These are phyloP conservation scores for Galerina marginata DNA, from an alignment of 768 basidiomycete species.

Conservation along the genomic window DNA sequence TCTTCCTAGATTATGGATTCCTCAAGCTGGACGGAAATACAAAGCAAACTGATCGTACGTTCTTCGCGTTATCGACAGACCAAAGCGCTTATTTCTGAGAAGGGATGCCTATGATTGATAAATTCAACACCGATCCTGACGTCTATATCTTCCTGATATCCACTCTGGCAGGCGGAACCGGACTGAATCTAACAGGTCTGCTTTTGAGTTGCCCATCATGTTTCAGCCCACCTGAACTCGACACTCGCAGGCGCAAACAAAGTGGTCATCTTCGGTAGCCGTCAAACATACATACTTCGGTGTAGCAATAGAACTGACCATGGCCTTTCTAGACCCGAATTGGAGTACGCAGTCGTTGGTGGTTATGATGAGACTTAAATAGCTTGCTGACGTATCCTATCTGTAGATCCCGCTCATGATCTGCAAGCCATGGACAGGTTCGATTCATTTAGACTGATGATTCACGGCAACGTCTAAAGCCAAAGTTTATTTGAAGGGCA, in stretches of 20 bases:
- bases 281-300: too few relatives aligned
- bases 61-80: neutral
- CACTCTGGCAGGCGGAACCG: conserved; percentile 90
- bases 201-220: neutral
- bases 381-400: neutral
- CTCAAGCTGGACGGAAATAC: conserved; percentile 84
- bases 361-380: neutral
- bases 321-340: conserved; percentile 69
- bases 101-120: conserved; percentile 90
- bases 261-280: conserved; percentile 86
- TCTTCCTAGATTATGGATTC: conserved; percentile 56
- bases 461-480: neutral
- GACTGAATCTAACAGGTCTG: conserved; percentile 77
- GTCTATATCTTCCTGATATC: conserved; percentile 88
- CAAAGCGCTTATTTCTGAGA: conserved; percentile 3
- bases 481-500: conserved; percentile 44
- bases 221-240: neutral
- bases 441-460: neutral
- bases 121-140: conserved; percentile 75
- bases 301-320: conserved; percentile 12
- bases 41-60: conserved; percentile 68
- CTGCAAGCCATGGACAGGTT: conserved; percentile 87
- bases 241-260: conserved; percentile 75
- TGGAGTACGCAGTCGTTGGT: conserved; percentile 73
- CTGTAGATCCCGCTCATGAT: conserved; percentile 90